A percentile compares a stretch with the other conserved stretches of the same genome.
Conservation (phyloP, 306 rosid species). For the Lagenaria siceraria region DNA sequence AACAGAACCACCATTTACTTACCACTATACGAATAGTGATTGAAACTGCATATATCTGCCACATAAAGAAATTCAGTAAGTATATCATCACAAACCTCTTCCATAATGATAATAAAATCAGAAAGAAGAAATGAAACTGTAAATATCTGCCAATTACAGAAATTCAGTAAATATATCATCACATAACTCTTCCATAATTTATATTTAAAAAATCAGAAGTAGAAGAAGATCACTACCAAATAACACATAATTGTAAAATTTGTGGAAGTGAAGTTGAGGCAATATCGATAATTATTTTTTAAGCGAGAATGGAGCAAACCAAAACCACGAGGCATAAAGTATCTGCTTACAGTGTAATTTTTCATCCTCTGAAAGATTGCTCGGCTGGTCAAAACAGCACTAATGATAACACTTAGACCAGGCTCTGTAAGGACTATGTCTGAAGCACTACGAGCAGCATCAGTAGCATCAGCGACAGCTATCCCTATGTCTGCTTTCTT, state of each 20-base stretch:
- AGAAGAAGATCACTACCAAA: not conserved
- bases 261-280: not conserved
- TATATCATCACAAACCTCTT: not conserved
- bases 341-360: constrained; percentile 72
- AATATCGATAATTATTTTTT: not conserved
- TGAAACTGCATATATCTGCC: constrained; percentile 96
- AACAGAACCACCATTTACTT: constrained; percentile 17
- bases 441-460: constrained; percentile 99
- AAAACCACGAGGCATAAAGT: not conserved
- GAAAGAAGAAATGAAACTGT: too few relatives aligned
- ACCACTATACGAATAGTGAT: constrained; percentile 99
- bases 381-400: constrained; percentile 96
- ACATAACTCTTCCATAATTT: not conserved
- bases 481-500: constrained; percentile 99
- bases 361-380: constrained; percentile 99
- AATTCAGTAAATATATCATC: not conserved
- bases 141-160: not conserved
- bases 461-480: constrained; percentile 99
- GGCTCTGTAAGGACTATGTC: constrained; percentile 97
- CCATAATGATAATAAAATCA: not conserved
- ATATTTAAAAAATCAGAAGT: not conserved
- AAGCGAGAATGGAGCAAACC: not conserved
- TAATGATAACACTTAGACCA: constrained; percentile 90
- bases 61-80: not conserved
- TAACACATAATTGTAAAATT: not conserved